Evolutionary conservation across 768 basidiomycete species (phyloP).

Genomic region (Xerocomus potaroensis): DNA sequence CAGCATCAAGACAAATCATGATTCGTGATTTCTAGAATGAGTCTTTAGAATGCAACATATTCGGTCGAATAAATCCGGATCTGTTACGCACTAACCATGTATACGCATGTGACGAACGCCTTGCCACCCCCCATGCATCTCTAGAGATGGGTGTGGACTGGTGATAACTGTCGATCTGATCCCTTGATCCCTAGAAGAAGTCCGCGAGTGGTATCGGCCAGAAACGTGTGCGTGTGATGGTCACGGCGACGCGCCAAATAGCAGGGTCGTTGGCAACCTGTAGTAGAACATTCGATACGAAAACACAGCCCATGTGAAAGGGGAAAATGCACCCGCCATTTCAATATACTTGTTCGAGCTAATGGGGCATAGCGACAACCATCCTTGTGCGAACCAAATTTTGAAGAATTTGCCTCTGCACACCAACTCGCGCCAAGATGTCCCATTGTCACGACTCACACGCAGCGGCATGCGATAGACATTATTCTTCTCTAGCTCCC

Average conservation of each 20-base stretch:
- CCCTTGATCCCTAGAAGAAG: not conserved
- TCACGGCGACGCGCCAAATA: not conserved
- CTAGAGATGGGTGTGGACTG: not conserved
- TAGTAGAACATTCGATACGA: not conserved
- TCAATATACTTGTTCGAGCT: not conserved
- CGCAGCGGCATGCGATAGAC: not conserved
- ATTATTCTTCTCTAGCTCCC: not conserved
- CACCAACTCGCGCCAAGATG: too few species aligned
- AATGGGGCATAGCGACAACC: not conserved
- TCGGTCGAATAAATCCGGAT: not conserved
- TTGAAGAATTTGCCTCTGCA: too few species aligned
- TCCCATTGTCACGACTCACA: too few species aligned
- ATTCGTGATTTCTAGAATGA: too few species aligned
- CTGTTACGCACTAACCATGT: not conserved
- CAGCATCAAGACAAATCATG: too few species aligned
- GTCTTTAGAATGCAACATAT: conserved; percentile 2
- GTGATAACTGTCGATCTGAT: not conserved
- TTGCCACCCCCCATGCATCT: not conserved
- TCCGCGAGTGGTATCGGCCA: not conserved
- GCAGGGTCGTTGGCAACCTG: not conserved
- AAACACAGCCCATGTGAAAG: not conserved
- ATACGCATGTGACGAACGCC: not conserved
- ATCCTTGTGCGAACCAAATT: not conserved
- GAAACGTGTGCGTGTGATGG: too few species aligned
- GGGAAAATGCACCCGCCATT: not conserved